Evolutionary conservation across 768 basidiomycete species (phyloP), one percentile per base, ranked within the genome.

Genomic region (Suillus fuscotomentosus): DNA sequence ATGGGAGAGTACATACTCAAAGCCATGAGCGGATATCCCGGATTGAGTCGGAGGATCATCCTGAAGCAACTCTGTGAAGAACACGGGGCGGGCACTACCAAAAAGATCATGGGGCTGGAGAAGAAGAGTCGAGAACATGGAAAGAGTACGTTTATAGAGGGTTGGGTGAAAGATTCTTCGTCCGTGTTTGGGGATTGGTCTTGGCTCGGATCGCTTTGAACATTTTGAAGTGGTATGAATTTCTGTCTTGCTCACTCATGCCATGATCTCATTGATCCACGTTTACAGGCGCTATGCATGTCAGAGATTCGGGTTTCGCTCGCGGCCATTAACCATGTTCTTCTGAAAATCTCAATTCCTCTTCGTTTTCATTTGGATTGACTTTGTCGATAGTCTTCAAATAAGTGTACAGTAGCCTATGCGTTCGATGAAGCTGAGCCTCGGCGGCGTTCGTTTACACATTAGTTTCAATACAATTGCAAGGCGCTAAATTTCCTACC

Each of bases 1-100:
- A 15, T 71, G 27, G 63, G 53, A 27, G 67, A 71, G 55, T 68
- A 70, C 60, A n/a, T 71, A 24, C 56, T 71, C 42, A 67, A 70
- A 63, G 5, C 15, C 24, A 70, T 70, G 70, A 59, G 53, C n/a
- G 34, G 63, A 14, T 41, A 60, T 41, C 69, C 69, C 11, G 67
- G 70, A 11, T 60, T 70, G 63, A 71, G 67, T 60, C 53, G 64
- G 31, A 54, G 61, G 22, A 57, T 57, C 38, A 57, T 57, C 22
- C 22, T 57, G 38, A 39, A 56, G 38, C 38, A 56, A 56, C 55
- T 56, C 1, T 41, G 55, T 9, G 22, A 39, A 22, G 56, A 57
- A 57, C 38, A 57, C 15, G 38, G 56, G 39, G 22, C 14, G 14
- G 22, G 17, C 38, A 24, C 22, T 15, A 3, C 56, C 15, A 15